phyloP scores from a whole-genome alignment of 345 rosid species.

The Populus davidiana region DNA sequence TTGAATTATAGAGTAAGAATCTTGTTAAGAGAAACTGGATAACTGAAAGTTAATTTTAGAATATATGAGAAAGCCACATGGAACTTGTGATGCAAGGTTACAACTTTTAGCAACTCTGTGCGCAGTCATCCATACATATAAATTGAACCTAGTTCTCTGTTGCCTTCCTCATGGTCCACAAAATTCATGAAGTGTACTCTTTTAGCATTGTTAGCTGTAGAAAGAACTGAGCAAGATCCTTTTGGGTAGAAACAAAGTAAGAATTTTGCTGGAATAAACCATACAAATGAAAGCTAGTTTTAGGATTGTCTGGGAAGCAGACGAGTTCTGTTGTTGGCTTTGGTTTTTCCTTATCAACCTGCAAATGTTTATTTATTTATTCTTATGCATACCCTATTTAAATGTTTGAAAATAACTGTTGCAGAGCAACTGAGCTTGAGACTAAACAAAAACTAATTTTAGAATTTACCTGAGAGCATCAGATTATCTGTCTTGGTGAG shows the following conservation, averaged over 20 bases:
- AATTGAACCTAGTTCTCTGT: too few relatives aligned
- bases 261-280: not conserved
- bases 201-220: not conserved
- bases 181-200: not conserved
- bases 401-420: not conserved
- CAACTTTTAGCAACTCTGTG: too few relatives aligned
- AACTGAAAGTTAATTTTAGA: not conserved
- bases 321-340: not conserved
- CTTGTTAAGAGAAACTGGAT: not conserved
- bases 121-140: too few relatives aligned
- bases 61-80: not conserved
- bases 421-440: not conserved
- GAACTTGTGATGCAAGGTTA: slow-evolving; percentile 1
- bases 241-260: not conserved
- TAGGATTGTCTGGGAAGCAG: too few relatives aligned
- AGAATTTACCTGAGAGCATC: not conserved
- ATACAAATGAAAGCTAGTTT: not conserved
- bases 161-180: too few relatives aligned
- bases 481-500: not conserved
- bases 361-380: too few relatives aligned
- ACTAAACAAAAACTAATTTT: not conserved
- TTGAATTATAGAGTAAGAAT: not conserved
- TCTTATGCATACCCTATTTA: too few relatives aligned
- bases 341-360: not conserved
- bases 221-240: not conserved